Evolutionary conservation across 2,329 filamentous ascomycete genomes (phyloP), one percentile per base, ranked within the genome.

Genomic region (Blastomyces parvus): DNA sequence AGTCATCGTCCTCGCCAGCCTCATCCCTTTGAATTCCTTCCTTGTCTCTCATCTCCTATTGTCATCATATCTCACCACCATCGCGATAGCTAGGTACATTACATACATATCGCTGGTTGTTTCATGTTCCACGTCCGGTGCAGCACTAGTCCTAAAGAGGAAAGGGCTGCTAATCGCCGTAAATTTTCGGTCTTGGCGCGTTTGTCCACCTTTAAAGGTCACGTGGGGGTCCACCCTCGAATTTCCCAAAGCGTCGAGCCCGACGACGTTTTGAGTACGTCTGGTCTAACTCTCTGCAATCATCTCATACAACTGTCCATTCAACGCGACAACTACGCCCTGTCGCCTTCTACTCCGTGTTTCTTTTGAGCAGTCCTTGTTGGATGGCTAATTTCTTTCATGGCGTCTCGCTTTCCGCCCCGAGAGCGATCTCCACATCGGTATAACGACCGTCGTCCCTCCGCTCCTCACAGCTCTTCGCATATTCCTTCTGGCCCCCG

Each of bases 401-500:
- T 80, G 72, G 81, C 83, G 68, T 82, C 85, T 70, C 86, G 86
- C 76, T 85, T 87, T 72, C 80, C 82, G 73, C 72, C 83, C 81
- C 81, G 87, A 71, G 87, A 90, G 70, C 83, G 88, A 68, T 90
- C 87, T 33, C 86, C 87, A 59, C 85, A 86, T 68, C 83, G 86
- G 64, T 90, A 90, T 70, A 81, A 82, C 67, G 89, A 92, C 72
- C 83, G 88, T 65, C 84, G 90, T 63, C 84, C 87, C 60, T 86
- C 86, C n/a, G 84, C 82, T 1, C 80, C 81, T 61, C 85, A 87
- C 69, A 79, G 78, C 58, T 80, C 84, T 65, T 74, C 79, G 40
- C 86, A 84, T 70, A 80, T 81, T 63, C 80, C 83, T 42, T 75
- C 77, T 60, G 75, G 74, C 61, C 78, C 75, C 66, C 74, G 77